A percentile compares a stretch with the other conserved stretches of the same genome.
These are phyloP conservation scores for Cephaloascus fragrans DNA, from an alignment of 805 yeast genomes.

Conservation along the genomic window DNA sequence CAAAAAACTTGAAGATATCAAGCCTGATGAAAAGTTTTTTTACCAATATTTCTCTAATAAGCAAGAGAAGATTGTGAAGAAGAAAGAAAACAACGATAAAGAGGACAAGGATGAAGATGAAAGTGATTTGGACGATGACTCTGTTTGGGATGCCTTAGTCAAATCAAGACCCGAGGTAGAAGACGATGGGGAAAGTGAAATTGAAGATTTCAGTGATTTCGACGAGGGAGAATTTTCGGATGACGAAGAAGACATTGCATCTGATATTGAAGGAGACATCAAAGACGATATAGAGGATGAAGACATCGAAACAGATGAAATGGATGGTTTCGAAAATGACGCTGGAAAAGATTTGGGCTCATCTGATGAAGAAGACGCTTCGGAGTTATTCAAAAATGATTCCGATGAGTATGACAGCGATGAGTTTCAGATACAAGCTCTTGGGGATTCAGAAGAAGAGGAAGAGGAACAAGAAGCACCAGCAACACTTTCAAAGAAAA, in stretches of 20 bases:
- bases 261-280: constrained; percentile 13
- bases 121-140: constrained; percentile 54
- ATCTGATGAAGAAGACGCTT: constrained; percentile 10
- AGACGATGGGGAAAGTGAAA: constrained; percentile 23
- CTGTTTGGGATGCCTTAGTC: constrained; percentile 74
- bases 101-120: constrained; percentile 25
- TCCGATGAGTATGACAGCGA: constrained; percentile 16
- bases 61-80: constrained; percentile 24
- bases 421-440: constrained; percentile 14
- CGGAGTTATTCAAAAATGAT: constrained; percentile 1
- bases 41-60: constrained; percentile 72
- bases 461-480: constrained; percentile 18
- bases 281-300: constrained; percentile 15
- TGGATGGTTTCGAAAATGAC: constrained; percentile 18
- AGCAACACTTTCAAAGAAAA: constrained; percentile 13
- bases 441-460: constrained; percentile 23
- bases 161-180: constrained; percentile 66
- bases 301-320: constrained; percentile 16
- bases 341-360: constrained; percentile 12
- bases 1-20: constrained; percentile 52
- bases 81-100: constrained; percentile 13
- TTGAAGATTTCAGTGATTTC: constrained; percentile 24
- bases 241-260: constrained; percentile 19
- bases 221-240: constrained; percentile 31
- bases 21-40: constrained; percentile 84